phyloP scores from a whole-genome alignment of 371 early-diverging fungal species.

The Mucor piriformis region DNA sequence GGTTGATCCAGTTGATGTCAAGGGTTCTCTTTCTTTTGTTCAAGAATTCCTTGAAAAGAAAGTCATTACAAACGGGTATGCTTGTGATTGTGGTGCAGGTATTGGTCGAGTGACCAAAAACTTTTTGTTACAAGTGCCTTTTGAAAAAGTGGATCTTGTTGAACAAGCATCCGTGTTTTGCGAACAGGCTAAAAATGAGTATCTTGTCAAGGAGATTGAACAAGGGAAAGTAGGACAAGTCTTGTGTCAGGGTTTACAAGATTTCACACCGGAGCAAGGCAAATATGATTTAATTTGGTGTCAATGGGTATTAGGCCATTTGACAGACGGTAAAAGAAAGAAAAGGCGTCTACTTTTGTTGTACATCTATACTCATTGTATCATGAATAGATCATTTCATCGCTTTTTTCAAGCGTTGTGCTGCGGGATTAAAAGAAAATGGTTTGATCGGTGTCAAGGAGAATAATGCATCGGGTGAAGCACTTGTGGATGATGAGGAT shows the following conservation, averaged over 20 bases:
- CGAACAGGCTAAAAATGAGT: constrained; percentile 65
- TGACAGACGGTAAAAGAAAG: constrained; percentile 67
- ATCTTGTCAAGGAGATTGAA: constrained; percentile 59
- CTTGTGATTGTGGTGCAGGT: constrained; percentile 91
- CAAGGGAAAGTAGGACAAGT: constrained; percentile 62
- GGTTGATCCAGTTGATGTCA: constrained; percentile 76
- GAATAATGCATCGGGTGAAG: constrained; percentile 71
- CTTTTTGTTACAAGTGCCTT: constrained; percentile 72
- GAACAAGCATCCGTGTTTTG: constrained; percentile 84
- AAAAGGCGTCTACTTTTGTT: not conserved
- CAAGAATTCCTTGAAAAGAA: constrained; percentile 55
- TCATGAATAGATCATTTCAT: constrained; percentile 72
- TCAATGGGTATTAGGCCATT: constrained; percentile 93
- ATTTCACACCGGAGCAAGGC: constrained; percentile 72
- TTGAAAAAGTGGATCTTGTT: constrained; percentile 86
- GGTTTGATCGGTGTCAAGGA: constrained; percentile 92
- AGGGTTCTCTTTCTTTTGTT: constrained; percentile 72
- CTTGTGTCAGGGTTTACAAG: constrained; percentile 79
- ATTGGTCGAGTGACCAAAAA: constrained; percentile 93
- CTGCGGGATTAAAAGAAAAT: constrained; percentile 68
- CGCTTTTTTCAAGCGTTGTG: constrained; percentile 81
- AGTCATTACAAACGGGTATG: constrained; percentile 38
- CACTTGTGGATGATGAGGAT: constrained; percentile 81
- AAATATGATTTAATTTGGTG: constrained; percentile 94
- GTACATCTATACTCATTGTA: not conserved